phyloP scores from a whole-genome alignment of 1,139 yeast species.

The Zygosaccharomyces pseudobailii region DNA sequence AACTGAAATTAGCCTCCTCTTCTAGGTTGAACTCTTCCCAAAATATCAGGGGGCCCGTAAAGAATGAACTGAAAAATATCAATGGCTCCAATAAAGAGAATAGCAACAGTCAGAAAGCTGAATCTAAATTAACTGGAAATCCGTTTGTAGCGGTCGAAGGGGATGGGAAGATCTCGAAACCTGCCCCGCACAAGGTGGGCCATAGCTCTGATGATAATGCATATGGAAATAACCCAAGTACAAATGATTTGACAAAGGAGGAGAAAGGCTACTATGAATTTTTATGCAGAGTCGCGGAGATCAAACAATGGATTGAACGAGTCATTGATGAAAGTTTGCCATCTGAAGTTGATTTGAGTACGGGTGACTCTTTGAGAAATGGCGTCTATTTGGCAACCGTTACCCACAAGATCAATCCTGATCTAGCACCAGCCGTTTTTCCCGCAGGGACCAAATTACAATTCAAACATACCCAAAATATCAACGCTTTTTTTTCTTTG shows the following conservation, averaged over 20 bases:
- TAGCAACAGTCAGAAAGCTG: neutral
- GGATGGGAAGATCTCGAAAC: neutral
- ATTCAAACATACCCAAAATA: slow-evolving; percentile 90
- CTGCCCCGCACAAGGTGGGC: neutral
- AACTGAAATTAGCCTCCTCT: slow-evolving; percentile 21
- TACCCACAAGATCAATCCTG: slow-evolving; percentile 68
- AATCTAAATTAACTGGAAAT: neutral
- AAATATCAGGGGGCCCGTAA: slow-evolving; percentile 3
- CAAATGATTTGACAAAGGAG: slow-evolving; percentile 15
- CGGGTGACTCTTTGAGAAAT: slow-evolving; percentile 62
- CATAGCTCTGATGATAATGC: neutral
- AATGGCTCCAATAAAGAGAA: slow-evolving; percentile 4
- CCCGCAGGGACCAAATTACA: slow-evolving; percentile 57
- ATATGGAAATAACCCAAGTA: slow-evolving; percentile 9
- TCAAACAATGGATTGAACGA: slow-evolving; percentile 69
- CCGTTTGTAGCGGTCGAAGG: neutral
- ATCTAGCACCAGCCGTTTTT: slow-evolving; percentile 50
- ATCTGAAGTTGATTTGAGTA: slow-evolving; percentile 47
- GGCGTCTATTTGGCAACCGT: slow-evolving; percentile 84
- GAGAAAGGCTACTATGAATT: slow-evolving; percentile 65
- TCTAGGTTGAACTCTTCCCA: slow-evolving; percentile 21
- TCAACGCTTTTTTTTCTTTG: slow-evolving; percentile 74
- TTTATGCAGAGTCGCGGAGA: slow-evolving; percentile 82
- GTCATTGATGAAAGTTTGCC: slow-evolving; percentile 51
- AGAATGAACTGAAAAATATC: neutral